These are phyloP conservation scores for Pholiota adiposa DNA, from an alignment of 1,284 basidiomycete species.

Conservation along the genomic window DNA sequence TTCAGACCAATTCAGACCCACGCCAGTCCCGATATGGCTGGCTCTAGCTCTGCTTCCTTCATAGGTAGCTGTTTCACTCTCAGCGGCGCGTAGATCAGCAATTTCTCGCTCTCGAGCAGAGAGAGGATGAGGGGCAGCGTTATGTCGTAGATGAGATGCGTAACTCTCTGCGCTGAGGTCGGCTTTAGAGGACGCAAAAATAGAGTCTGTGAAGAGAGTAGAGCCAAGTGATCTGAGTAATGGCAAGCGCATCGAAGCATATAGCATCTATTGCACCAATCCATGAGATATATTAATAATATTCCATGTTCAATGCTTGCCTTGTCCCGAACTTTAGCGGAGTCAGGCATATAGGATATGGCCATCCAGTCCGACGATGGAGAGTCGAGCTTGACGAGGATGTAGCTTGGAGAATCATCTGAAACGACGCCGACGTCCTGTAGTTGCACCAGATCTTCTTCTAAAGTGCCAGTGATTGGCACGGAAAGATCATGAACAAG, in stretches of 20 bases:
- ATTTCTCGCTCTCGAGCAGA: conserved; percentile 83
- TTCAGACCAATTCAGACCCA: conserved; percentile 67
- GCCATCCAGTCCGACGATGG: conserved; percentile 68
- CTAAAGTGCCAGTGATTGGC: conserved; percentile 50
- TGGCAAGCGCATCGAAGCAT: conserved; percentile 82
- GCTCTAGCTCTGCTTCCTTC: conserved; percentile 59
- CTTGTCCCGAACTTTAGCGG: conserved; percentile 78
- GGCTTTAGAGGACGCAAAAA: conserved; percentile 81
- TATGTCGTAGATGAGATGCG: conserved; percentile 73
- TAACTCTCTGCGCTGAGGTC: conserved; percentile 74
- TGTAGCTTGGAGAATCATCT: conserved; percentile 69
- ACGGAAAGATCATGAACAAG: conserved; percentile 62
- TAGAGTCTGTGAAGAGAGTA: conserved; percentile 72
- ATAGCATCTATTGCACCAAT: conserved; percentile 75
- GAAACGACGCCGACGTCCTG: conserved; percentile 54
- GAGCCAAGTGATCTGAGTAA: conserved; percentile 81
- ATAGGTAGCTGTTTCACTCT: conserved; percentile 53
- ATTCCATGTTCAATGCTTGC: conserved; percentile 38
- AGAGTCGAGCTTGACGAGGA: conserved; percentile 67
- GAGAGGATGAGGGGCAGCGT: conserved; percentile 78
- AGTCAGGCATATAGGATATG: conserved; percentile 78
- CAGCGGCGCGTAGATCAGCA: conserved; percentile 74
- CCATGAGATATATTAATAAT: neutral
- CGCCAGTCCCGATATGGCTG: conserved; percentile 58
- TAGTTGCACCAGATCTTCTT: conserved; percentile 62